Percentiles rank a stretch among this genome's conserved stretches.
Conservation (phyloP, 1,284 basidiomycete species). For the Paramarasmius palmivorus region DNA sequence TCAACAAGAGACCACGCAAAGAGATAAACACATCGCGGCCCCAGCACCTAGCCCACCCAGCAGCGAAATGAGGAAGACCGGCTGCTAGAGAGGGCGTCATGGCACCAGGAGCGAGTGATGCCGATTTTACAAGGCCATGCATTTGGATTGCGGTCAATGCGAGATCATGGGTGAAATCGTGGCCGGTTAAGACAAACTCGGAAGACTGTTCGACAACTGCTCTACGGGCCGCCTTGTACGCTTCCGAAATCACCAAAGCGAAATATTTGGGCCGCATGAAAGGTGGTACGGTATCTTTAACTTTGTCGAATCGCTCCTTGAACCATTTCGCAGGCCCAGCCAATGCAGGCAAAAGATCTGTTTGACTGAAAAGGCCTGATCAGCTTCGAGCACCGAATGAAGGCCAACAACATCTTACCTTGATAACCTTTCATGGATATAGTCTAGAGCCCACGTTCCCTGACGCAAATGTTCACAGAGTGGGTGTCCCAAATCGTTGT, state of each 20-base stretch:
- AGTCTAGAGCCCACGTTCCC: constrained; percentile 90
- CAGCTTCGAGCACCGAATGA: background rate
- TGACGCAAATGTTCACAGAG: constrained; percentile 84
- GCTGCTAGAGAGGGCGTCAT: constrained; percentile 84
- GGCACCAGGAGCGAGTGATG: constrained; percentile 76
- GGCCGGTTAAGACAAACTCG: constrained; percentile 81
- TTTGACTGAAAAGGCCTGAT: constrained; percentile 53
- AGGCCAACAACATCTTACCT: constrained; percentile 54
- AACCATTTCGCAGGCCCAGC: constrained; percentile 78
- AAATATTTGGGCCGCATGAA: constrained; percentile 95
- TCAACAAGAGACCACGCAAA: constrained; percentile 86
- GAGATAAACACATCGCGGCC: constrained; percentile 97
- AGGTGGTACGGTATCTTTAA: constrained; percentile 73
- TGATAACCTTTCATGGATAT: constrained; percentile 70
- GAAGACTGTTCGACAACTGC: constrained; percentile 84
- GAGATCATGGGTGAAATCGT: constrained; percentile 87
- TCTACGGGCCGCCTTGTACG: constrained; percentile 85
- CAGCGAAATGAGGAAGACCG: constrained; percentile 91
- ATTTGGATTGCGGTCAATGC: constrained; percentile 89
- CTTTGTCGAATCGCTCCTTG: constrained; percentile 77
- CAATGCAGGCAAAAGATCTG: constrained; percentile 65
- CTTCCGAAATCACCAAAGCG: constrained; percentile 83
- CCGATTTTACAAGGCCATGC: constrained; percentile 87
- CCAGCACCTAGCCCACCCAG: constrained; percentile 94
- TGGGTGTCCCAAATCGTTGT: constrained; percentile 91